These are phyloP conservation scores for Pholiota adiposa DNA, from an alignment of 1,284 basidiomycete genomes.

Conservation along the genomic window DNA sequence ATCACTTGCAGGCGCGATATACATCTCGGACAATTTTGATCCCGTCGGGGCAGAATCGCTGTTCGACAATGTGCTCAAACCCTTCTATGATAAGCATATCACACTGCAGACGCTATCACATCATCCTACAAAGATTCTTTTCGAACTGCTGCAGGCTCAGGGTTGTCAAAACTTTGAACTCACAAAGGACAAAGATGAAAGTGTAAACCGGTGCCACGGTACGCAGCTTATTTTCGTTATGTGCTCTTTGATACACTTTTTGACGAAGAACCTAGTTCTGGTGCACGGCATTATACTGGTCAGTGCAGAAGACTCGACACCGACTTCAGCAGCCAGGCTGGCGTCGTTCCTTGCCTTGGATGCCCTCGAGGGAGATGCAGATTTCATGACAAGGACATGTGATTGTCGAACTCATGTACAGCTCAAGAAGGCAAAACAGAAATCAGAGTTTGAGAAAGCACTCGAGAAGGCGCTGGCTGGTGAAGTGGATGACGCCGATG, in stretches of 20 bases:
- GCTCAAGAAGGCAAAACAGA: conserved; percentile 43
- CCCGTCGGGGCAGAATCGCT: conserved; percentile 61
- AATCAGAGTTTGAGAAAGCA: conserved; percentile 40
- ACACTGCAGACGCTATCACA: conserved; percentile 69
- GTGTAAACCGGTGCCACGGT: conserved; percentile 53
- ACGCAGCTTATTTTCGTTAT: conserved; percentile 24
- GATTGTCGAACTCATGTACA: conserved; percentile 54
- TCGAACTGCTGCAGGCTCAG: conserved; percentile 69
- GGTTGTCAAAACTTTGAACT: conserved; percentile 69
- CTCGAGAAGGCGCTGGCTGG: conserved; percentile 25
- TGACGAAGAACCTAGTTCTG: conserved; percentile 46
- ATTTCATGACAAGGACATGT: conserved; percentile 63
- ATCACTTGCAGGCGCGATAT: conserved; percentile 74
- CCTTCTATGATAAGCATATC: conserved; percentile 77
- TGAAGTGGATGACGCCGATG: conserved; percentile 11
- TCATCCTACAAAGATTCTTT: conserved; percentile 75
- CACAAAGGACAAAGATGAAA: conserved; percentile 46
- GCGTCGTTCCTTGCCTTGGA: conserved; percentile 67
- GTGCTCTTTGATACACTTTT: conserved; percentile 11
- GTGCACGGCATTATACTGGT: conserved; percentile 68
- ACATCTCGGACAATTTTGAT: conserved; percentile 73
- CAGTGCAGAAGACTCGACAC: conserved; percentile 54
- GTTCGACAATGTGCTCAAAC: conserved; percentile 67
- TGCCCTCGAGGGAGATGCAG: conserved; percentile 63
- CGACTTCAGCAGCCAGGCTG: conserved; percentile 56